These are phyloP conservation scores for Corylus americana DNA, from an alignment of 306 rosid genomes.

Conservation along the genomic window DNA sequence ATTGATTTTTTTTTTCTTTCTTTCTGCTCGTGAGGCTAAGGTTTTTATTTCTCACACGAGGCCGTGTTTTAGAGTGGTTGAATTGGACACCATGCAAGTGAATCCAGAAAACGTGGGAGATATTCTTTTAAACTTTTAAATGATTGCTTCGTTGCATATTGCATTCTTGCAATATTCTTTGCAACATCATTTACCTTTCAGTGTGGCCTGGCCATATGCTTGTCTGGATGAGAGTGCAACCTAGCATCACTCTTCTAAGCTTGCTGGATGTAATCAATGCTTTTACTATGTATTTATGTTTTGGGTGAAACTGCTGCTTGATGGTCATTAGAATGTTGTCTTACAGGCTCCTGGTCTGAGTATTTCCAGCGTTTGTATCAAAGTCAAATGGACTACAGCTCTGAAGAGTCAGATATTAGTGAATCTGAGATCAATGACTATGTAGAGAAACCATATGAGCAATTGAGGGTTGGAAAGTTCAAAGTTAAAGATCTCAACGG, in stretches of 20 bases:
- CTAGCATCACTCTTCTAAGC: neutral
- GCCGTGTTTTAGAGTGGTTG: neutral
- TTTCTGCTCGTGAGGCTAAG: neutral
- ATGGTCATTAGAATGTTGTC: neutral
- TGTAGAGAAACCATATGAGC: constrained; percentile 72
- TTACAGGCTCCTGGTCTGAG: neutral
- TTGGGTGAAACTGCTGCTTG: neutral
- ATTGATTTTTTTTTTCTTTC: neutral
- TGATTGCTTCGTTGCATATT: neutral
- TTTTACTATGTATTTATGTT: neutral
- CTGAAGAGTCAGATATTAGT: constrained; percentile 88
- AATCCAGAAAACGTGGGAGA: neutral
- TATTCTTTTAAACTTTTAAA: neutral
- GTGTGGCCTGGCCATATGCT: neutral
- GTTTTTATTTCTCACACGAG: neutral
- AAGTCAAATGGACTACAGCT: constrained; percentile 57
- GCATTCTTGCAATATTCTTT: neutral
- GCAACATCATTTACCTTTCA: neutral
- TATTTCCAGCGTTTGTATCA: neutral
- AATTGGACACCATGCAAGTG: neutral
- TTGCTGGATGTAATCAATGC: neutral
- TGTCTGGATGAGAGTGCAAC: neutral
- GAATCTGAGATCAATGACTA: constrained; percentile 86
- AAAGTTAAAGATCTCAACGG: constrained; percentile 70
- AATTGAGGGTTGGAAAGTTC: constrained; percentile 53